Conservation (phyloP, 108 stramenopile species). For the Pseudonitzschia multistriata region DNA sequence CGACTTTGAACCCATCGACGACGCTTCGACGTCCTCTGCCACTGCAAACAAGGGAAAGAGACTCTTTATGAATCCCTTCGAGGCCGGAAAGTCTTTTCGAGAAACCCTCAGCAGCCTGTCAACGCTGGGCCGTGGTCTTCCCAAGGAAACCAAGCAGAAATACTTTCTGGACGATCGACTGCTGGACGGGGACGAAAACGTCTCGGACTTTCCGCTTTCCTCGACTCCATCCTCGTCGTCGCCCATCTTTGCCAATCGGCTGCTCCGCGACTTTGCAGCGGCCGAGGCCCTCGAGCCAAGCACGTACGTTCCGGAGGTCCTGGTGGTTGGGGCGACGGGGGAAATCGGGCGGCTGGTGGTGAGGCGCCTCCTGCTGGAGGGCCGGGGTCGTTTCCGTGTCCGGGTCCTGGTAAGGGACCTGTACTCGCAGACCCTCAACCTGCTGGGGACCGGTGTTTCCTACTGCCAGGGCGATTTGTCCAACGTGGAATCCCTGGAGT, state of each 20-base stretch:
- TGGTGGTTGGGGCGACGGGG: slow-evolving; percentile 89
- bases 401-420: slow-evolving; percentile 88
- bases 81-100: slow-evolving; percentile 72
- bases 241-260: background rate
- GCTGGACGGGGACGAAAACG: slow-evolving; percentile 9
- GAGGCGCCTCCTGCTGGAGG: slow-evolving; percentile 67
- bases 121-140: slow-evolving; percentile 27
- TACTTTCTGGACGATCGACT: slow-evolving; percentile 64
- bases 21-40: background rate
- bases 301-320: slow-evolving; percentile 77
- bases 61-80: slow-evolving; percentile 57
- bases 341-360: slow-evolving; percentile 82
- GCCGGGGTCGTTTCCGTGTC: slow-evolving; percentile 63
- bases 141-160: slow-evolving; percentile 37
- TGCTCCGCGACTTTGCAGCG: background rate
- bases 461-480: slow-evolving; percentile 89
- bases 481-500: slow-evolving; percentile 85
- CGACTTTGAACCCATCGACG: background rate
- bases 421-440: slow-evolving; percentile 83
- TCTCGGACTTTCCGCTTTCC: background rate
- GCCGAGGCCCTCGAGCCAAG: slow-evolving; percentile 20
- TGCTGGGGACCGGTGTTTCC: slow-evolving; percentile 85
- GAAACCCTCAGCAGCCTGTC: slow-evolving; percentile 50
- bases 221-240: background rate
- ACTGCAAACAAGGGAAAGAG: slow-evolving; percentile 8